Evolutionary conservation across 1,284 basidiomycete species (phyloP).

Genomic region (Kwoniella shivajii): DNA sequence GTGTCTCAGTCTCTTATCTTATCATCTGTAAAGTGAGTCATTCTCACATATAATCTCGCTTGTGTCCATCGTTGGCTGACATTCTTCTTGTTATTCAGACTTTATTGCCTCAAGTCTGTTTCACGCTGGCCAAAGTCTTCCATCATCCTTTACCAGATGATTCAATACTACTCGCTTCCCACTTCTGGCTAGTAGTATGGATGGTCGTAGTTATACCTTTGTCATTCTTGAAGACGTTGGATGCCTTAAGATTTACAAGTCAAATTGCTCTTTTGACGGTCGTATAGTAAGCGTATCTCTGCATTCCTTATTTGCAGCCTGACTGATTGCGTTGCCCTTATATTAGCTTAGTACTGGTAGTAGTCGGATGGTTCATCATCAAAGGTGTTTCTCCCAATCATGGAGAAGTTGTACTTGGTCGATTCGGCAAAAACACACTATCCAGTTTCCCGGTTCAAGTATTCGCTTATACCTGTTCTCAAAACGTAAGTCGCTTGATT

Average conservation of each 20-base stretch:
- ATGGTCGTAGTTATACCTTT: constrained; percentile 85
- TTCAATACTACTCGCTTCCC: constrained; percentile 67
- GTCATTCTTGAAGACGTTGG: constrained; percentile 79
- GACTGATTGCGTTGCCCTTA: constrained; percentile 52
- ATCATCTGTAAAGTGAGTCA: constrained; percentile 82
- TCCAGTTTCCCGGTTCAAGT: constrained; percentile 92
- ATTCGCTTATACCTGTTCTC: constrained; percentile 87
- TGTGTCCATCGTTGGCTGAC: neutral
- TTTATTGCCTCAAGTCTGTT: constrained; percentile 90
- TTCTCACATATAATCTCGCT: no score
- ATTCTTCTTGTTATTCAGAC: constrained; percentile 33
- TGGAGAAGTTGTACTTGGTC: constrained; percentile 45
- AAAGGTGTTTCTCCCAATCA: constrained; percentile 44
- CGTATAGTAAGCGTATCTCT: constrained; percentile 62
- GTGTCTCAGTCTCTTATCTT: constrained; percentile 92
- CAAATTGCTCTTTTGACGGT: constrained; percentile 54
- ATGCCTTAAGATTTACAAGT: constrained; percentile 60
- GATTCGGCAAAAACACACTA: constrained; percentile 47
- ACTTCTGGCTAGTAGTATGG: constrained; percentile 78
- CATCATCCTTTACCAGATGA: constrained; percentile 60
- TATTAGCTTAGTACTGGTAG: constrained; percentile 72
- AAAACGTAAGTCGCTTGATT: constrained; percentile 67
- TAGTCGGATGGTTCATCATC: constrained; percentile 53
- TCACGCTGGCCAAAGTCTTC: constrained; percentile 76
- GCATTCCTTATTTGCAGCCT: neutral